Base-by-base conservation (phyloP, 73 alveolate species). In the Paramecium primaurelia region DNA sequence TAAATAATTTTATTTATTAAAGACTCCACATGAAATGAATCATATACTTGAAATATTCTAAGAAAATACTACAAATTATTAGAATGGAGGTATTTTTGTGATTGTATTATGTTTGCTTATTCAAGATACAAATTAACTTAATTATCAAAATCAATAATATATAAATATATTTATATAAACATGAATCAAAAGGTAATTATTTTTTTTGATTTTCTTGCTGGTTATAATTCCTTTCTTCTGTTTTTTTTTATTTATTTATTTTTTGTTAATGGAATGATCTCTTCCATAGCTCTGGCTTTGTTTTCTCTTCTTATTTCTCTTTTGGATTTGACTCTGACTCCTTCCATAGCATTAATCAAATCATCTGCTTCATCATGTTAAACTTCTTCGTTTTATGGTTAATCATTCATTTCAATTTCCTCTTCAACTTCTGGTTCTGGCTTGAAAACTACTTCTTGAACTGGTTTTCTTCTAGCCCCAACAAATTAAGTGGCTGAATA, bases 391-490 rank as follows among this genome's bases (percentile, higher is more conserved):
- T 28, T 64, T 34, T 25, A 8, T 64, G 10, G 28, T 54, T 54
- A 54, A 54, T 54, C 36, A 54, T 64, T 18, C 54, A 80, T 80
- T 20, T 40, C 77, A 16, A 40, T 20, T 45, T 42, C 91, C 20
- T 45, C 91, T 47, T 80, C 71, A 8, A 26, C 51, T 20, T 45
- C 77, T 26, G 34, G 36, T 45, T 80, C 71, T 80, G 91, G 45
- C 38, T 80, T 47, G 18, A 45, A 22, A 47, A 80, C 58, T 45
- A 44, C 32, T 80, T 89, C 91, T 28, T 77, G 26, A 28, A 71
- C 47, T 8, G 44, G 22, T 34, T 89, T 89, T 47, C 94, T 77
- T 45, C 77, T 40, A n/a, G 94, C 94, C 18, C 94, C 94, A 45
- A 89, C 92, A 64, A 40, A 89, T 89, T 89, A 58, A 71, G 68